Base-by-base conservation (phyloP, 495 filamentous ascomycete species). In the Aspergillus cavernicola region DNA sequence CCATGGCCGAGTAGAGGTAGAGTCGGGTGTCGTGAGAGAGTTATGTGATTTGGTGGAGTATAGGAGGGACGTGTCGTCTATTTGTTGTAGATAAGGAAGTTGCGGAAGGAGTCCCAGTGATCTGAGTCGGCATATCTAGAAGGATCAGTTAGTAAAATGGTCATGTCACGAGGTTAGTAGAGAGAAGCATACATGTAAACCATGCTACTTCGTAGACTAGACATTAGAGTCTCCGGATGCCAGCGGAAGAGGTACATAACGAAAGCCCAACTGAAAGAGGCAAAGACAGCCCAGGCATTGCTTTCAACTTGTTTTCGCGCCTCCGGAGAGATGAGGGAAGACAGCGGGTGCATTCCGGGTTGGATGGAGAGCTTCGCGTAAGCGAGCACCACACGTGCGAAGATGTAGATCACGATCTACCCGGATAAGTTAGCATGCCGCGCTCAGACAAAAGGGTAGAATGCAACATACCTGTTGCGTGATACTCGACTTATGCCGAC, bases 171-270 rank as follows among this genome's bases (percentile, higher is more conserved):
- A 9, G 32, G 31, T 11, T 23, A 31, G 12, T 8, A 19, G 22
- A 36, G n/a, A 51, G n/a, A 44, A 65, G 80, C 84, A 67, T 89
- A 97, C 81, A 99, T 95, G 68, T 97, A 99, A 54, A 84, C 86
- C 93, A 99, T 99, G 74, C 92, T 97, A 71, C 86, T 92, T 68
- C 90, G 80, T 74, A 99, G 72, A 69, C 91, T 96, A 41, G 83
- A 80, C 73, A 95, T 92, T 62, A 99, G 75, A 22, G 85, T 89
- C 54, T 93, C 89, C 9, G 92, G 88, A 73, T 97, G 82, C 84
- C 87, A 90, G 53, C 87, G 80, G 77, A 96, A 99, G 33, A 97
- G 69, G 70, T 91, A 93, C 93, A 99, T 99, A 48, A 99, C 92
- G 36, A 78, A 65, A 0, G 85, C 93, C 93, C 93, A 99, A 60